These are phyloP conservation scores for Solanum etuberosum DNA, from an alignment of 257 asterid species.

Conservation along the genomic window DNA sequence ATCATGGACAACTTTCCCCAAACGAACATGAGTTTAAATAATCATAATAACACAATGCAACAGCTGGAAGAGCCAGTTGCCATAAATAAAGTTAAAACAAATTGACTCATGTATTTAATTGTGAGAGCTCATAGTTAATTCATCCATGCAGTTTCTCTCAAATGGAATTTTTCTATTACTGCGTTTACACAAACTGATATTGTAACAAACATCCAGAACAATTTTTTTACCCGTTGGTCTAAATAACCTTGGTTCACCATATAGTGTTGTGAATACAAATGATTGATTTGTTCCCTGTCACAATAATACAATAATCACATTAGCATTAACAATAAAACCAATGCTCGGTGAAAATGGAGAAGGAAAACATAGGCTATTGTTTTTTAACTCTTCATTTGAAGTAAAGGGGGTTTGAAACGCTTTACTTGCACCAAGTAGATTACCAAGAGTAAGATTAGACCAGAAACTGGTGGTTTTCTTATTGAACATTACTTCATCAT, in stretches of 20 bases:
- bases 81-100: not conserved
- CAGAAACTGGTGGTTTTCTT: not conserved
- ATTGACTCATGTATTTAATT: not conserved
- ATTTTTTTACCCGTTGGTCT: slow-evolving; percentile 73
- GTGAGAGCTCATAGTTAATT: not conserved
- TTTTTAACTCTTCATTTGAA: not conserved
- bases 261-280: slow-evolving; percentile 82
- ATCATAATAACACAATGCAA: not conserved
- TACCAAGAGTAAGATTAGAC: not conserved
- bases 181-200: not conserved
- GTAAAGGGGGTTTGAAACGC: not conserved
- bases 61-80: not conserved
- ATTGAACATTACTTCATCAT: not conserved
- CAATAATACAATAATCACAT: not conserved
- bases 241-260: slow-evolving; percentile 88
- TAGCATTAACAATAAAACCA: not conserved
- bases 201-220: not conserved
- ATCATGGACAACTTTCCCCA: not conserved
- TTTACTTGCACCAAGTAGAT: not conserved
- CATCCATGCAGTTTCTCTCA: not conserved
- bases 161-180: not conserved
- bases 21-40: not conserved
- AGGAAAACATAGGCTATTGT: not conserved
- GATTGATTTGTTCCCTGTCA: slow-evolving; percentile 78
- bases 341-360: not conserved